These are phyloP conservation scores for Bolboschoenus planiculmis DNA, from an alignment of 176 grass and related monocot species.

Conservation along the genomic window DNA sequence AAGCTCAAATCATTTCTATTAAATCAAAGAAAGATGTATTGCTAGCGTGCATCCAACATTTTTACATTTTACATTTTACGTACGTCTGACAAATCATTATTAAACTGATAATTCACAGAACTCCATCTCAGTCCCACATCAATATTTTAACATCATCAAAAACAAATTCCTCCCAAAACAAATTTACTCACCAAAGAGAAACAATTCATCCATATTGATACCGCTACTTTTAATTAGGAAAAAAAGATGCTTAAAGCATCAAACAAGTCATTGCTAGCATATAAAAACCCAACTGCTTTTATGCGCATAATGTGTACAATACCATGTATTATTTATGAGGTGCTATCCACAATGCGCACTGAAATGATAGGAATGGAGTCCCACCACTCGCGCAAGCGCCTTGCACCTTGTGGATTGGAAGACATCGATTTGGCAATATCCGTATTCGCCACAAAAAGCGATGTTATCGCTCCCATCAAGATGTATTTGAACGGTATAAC, in stretches of 20 bases:
- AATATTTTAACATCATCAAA: not conserved
- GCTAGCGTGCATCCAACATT: no score
- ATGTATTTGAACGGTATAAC: constrained; percentile 56
- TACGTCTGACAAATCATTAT: not conserved
- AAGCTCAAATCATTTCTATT: no score
- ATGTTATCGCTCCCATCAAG: constrained; percentile 34
- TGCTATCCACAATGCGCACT: constrained; percentile 33
- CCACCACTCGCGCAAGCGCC: constrained; percentile 88
- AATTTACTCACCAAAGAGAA: not conserved
- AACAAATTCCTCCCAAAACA: not conserved
- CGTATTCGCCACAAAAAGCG: constrained; percentile 30
- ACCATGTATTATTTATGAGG: not conserved
- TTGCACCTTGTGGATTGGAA: constrained; percentile 36
- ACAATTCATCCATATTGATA: not conserved
- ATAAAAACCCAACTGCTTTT: not conserved
- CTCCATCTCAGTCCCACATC: not conserved
- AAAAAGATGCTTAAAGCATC: not conserved
- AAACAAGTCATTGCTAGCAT: not conserved
- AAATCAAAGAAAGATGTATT: no score
- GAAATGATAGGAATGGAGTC: constrained; percentile 68
- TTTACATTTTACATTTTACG: no score
- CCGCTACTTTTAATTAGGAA: not conserved
- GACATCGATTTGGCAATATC: constrained; percentile 19
- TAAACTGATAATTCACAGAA: not conserved
- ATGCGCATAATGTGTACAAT: not conserved